A percentile compares a stretch with the other conserved stretches of the same genome.
These are phyloP conservation scores for Agapanthus africanus DNA, from an alignment of 106 monocot genomes.

Conservation along the genomic window DNA sequence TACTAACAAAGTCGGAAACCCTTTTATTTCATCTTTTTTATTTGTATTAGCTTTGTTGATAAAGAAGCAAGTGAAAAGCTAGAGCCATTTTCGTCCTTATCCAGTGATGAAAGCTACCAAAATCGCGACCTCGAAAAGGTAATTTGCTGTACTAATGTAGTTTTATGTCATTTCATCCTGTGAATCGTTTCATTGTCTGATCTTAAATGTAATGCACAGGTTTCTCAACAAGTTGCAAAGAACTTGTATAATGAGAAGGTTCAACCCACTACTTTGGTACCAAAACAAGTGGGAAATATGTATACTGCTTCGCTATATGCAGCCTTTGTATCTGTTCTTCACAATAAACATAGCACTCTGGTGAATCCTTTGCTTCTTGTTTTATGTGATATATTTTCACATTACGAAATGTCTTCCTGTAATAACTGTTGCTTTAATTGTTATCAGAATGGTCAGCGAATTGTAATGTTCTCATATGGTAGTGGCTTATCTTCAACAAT, in stretches of 20 bases:
- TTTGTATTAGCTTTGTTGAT: conserved; percentile 55
- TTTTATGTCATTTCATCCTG: background rate
- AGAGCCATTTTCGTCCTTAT: conserved; percentile 60
- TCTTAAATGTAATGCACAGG: conserved; percentile 26
- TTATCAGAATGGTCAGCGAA: conserved; percentile 40
- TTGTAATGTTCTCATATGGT: conserved; percentile 95
- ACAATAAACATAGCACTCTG: conserved; percentile 58
- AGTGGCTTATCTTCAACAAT: conserved; percentile 77
- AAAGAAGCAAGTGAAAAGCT: conserved; percentile 63
- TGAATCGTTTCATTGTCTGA: conserved; percentile 5
- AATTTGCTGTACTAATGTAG: background rate
- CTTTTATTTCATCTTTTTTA: background rate
- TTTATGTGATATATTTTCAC: conserved; percentile 3
- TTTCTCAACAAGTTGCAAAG: conserved; percentile 78
- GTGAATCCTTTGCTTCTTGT: conserved; percentile 21
- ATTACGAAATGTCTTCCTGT: background rate
- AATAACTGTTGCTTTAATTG: background rate
- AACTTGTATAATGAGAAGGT: conserved; percentile 67
- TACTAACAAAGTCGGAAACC: background rate
- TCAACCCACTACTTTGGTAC: conserved; percentile 74
- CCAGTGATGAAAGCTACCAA: conserved; percentile 79
- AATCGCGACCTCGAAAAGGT: conserved; percentile 97
- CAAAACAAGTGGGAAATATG: conserved; percentile 96
- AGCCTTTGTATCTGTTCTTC: conserved; percentile 69
- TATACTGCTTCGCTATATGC: conserved; percentile 97